Evolutionary conservation across 345 rosid species (phyloP), one percentile per base, ranked within the genome.

Genomic region (Ricinus communis): DNA sequence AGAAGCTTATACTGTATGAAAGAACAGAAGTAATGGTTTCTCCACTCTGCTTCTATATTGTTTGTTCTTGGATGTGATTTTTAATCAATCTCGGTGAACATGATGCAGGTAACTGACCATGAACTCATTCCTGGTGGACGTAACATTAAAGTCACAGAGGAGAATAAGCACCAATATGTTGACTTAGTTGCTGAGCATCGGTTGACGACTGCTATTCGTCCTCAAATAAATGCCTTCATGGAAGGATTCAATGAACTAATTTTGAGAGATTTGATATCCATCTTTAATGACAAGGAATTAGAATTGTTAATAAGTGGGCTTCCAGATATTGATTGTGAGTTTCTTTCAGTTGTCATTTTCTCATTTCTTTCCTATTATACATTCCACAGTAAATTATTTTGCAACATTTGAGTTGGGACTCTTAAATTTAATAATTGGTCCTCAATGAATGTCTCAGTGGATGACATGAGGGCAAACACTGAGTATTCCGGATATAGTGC

Each of bases 321-420:
- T 80, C 98, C 96, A 4, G 98, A 94, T 77, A 94, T 91, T 13
- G 98, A 94, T 73, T 77, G 98, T 94, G 76, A 85, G 97, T 84
- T 69, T 41, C 60, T 14, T 28, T 40, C 21, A n/a, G 50, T 33
- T 72, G 4, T 70, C 55, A 33, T 33, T 33, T 33, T 33, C 2
- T 33, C 6, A 6, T 33, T n/a, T 33, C 71, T 58, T 50, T 30
- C 28, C 18, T 36, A 21, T 63, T 2, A 43, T 58, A 4, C 8
- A 6, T 41, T 50, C 15, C 19, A 28, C 53, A 46, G 30, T n/a
- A 18, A 36, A 36, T 9, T 21, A 36, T 12, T 14, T 43, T 33
- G 15, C 31, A 21, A 27, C 57, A 19, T 60, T 18, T 40, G 31
- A 18, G 36, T n/a, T 52, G 14, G 47, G 55, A 56, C 41, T 21